These are phyloP conservation scores for Podosphaera xanthii DNA, from an alignment of 2,329 filamentous ascomycete species.

Conservation along the genomic window DNA sequence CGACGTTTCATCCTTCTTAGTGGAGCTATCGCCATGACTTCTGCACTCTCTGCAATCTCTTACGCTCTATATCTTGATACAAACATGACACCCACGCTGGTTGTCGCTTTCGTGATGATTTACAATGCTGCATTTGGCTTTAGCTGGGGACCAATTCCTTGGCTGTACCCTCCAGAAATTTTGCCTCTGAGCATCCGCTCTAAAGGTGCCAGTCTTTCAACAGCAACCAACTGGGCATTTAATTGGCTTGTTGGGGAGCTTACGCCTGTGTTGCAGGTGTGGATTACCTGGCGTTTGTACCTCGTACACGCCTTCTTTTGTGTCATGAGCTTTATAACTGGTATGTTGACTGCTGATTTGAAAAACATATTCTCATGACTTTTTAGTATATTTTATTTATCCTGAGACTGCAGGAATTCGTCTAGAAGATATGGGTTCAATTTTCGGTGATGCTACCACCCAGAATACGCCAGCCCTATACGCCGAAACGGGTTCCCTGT, in stretches of 20 bases:
- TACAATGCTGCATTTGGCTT: conserved; percentile 96
- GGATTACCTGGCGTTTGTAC: conserved; percentile 84
- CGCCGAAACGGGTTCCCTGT: conserved; percentile 62
- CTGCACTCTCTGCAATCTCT: conserved; percentile 72
- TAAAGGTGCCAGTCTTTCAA: conserved; percentile 89
- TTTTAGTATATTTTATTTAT: conserved; percentile 81
- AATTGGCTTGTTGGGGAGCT: conserved; percentile 95
- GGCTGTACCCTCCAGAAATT: conserved; percentile 98
- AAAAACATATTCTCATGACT: background rate
- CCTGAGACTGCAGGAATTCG: conserved; percentile 90
- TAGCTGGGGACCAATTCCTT: conserved; percentile 94
- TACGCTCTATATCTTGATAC: conserved; percentile 90
- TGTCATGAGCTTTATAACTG: conserved; percentile 80
- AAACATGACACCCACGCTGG: conserved; percentile 51
- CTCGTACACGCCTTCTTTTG: conserved; percentile 94
- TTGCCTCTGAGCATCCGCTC: conserved; percentile 87
- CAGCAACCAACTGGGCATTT: conserved; percentile 92
- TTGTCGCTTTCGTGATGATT: conserved; percentile 90
- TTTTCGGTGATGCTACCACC: conserved; percentile 81
- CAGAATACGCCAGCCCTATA: conserved; percentile 57
- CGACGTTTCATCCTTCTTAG: conserved; percentile 73
- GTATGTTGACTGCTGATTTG: conserved; percentile 31
- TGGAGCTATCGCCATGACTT: conserved; percentile 70
- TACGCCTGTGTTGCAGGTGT: conserved; percentile 79
- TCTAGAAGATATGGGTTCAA: conserved; percentile 83